Base-by-base conservation (phyloP, 805 yeast genomes). In the Kodamaea laetipori region DNA sequence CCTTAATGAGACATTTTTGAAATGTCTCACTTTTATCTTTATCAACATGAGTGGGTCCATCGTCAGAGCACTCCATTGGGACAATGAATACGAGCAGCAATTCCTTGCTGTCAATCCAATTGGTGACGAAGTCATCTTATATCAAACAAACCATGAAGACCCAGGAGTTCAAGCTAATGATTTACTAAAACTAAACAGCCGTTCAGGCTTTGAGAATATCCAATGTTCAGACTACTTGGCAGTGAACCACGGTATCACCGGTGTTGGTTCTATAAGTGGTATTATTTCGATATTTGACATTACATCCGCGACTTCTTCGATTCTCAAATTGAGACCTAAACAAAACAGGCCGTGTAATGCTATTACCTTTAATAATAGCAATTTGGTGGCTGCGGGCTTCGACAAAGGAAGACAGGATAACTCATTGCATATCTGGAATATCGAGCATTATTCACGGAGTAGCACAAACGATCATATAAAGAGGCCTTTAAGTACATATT, bases 401-500 rank as follows among this genome's bases (percentile, higher is more conserved):
- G 97, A 89, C 49, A 78, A 87, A 51, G 83, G 84, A 15, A 73
- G 90, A 41, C 86, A 80, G 50, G 95, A 86, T 53, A 78, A 80
- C 46, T 82, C 92, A 16, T 65, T 90, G 34, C 85, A 85, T 51
- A 71, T 90, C 4, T 90, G 94, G 90, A 89, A 88, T 57, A 70
- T 86, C 3, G 79, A 77, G 43, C 81, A 81, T 51, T 84, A 80
- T 48, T 67, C 78, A 1, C 62, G 70, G 37, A 61, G 61, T 34
- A 67, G 74, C 40, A 69, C 69, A 16, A 74, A 74, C 45, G 78
- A 77, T 25, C 79, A 77, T 41, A 65, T 77, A 1, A 69, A 72
- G n/a, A 48, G 75, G 42, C 82, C 87, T 3, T 62, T 78, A 6
- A 69, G 73, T 38, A 73, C 84, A 0, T 82, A 74, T 52, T 71